Percentiles rank a stretch among this genome's conserved stretches.
These are phyloP conservation scores for Kappamyces sp. DNA, from an alignment of 192 early-diverging fungal genomes.

Conservation along the genomic window DNA sequence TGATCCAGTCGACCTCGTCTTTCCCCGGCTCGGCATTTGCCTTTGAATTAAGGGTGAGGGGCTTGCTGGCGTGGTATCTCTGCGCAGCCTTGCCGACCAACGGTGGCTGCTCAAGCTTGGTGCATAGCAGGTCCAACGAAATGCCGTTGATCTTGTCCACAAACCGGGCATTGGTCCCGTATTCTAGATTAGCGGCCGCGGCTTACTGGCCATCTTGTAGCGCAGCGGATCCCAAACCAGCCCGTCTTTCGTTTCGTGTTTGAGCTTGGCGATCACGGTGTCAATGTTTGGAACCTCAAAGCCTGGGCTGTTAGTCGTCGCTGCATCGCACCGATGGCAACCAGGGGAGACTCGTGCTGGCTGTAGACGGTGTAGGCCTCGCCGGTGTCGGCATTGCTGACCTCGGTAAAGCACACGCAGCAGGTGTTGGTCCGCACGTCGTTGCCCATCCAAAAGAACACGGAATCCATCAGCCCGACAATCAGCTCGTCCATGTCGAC, in stretches of 20 bases:
- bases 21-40: slow-evolving; percentile 14
- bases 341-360: not conserved
- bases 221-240: slow-evolving; percentile 30
- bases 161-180: slow-evolving; percentile 31
- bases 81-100: not conserved
- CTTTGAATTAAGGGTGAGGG: not conserved
- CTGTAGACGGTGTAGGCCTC: slow-evolving; percentile 1
- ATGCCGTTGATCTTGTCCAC: slow-evolving; percentile 36
- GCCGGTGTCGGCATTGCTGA: slow-evolving; percentile 29
- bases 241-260: slow-evolving; percentile 32
- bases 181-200: slow-evolving; percentile 10
- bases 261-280: slow-evolving; percentile 33
- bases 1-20: slow-evolving; percentile 18
- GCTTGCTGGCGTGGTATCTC: not conserved
- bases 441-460: slow-evolving; percentile 49
- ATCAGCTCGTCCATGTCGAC: slow-evolving; percentile 48
- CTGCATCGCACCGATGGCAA: slow-evolving; percentile 15
- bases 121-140: slow-evolving; percentile 29
- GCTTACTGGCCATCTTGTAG: slow-evolving; percentile 20
- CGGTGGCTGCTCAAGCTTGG: not conserved
- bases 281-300: slow-evolving; percentile 49
- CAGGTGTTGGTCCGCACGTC: slow-evolving; percentile 30
- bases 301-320: slow-evolving; percentile 15
- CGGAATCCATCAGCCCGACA: slow-evolving; percentile 28
- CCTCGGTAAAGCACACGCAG: slow-evolving; percentile 43